Evolutionary conservation across 768 basidiomycete species (phyloP).

Genomic region (Cystobasidium ongulense): DNA sequence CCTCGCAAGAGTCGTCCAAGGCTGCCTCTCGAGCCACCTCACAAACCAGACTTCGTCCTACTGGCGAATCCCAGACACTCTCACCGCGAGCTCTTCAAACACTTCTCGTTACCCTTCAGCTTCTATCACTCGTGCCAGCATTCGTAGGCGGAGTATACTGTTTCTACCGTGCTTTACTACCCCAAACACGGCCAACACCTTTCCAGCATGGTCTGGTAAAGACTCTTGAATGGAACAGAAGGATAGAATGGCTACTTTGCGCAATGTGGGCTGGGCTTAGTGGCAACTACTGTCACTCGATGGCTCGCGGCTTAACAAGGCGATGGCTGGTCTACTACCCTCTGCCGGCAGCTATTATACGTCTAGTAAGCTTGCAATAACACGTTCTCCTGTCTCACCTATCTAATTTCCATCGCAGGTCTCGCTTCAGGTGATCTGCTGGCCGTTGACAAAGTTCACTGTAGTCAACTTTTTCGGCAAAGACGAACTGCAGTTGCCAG

Average conservation of each 20-base stretch:
- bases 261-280: slow-evolving; percentile 25
- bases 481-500: slow-evolving; percentile 18
- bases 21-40: neutral
- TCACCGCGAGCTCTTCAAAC: slow-evolving; percentile 21
- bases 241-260: slow-evolving; percentile 22
- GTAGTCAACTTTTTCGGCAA: slow-evolving; percentile 28
- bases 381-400: neutral
- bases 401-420: neutral
- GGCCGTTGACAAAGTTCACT: slow-evolving; percentile 29
- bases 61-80: neutral
- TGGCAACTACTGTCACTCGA: slow-evolving; percentile 23
- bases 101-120: slow-evolving; percentile 15
- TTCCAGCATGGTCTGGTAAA: neutral
- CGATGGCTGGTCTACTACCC: slow-evolving; percentile 30
- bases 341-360: slow-evolving; percentile 24
- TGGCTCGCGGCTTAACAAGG: slow-evolving; percentile 26
- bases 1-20: neutral
- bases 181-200: neutral
- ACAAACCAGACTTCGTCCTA: neutral
- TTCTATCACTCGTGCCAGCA: slow-evolving; percentile 25
- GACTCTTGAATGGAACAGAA: neutral
- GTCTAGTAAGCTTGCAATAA: neutral
- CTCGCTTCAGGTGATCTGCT: slow-evolving; percentile 29
- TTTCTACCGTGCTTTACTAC: slow-evolving; percentile 9
- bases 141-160: slow-evolving; percentile 18